Evolutionary conservation across 768 basidiomycete genomes (phyloP), one percentile per base, ranked within the genome.

Genomic region (Lentinula sp.): DNA sequence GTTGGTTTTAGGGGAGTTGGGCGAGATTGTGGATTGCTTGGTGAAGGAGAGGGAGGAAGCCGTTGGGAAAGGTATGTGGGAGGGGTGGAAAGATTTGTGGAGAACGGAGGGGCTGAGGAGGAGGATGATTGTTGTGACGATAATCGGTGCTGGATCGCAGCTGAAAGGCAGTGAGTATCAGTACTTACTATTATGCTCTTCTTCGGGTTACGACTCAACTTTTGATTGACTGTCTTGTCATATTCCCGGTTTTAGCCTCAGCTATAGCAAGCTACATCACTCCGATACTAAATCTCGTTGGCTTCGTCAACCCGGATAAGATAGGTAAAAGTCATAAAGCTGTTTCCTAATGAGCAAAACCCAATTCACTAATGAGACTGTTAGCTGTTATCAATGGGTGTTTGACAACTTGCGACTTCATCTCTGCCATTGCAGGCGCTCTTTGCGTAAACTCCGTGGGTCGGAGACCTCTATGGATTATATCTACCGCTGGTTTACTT

Each of bases 111-210:
- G 55, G 13, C 15, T 40, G 9, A 56, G 40, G 16, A 23, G 55
- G 21, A 23, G 55, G 16, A 56, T 56, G 55, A 39, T 56, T 3
- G 55, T 56, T 28, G 55, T 56, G 8, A 56, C 55, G 5, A 56
- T 56, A 42, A 56, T 56, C 28, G 55, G 39, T 23, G 55, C 55
- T 23, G 55, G 55, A 43, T 56, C 55, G 40, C 55, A 56, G n/a
- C 21, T 56, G 42, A 56, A 56, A 40, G 55, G 55, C 13, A 56
- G 55, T 56, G 39, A 56, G 55, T 42, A 4, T 23, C 23, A 9
- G 8, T 40, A 11, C 28, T 16, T 46, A 23, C 16, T n/a, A 16
- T 16, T 50, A 13, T 15, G 3, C 31, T 34, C 37, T 18, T 21
- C 7, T 39, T 54, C n/a, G 7, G 5, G 3, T 40, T 4, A 13